Evolutionary conservation across 495 filamentous ascomycete genomes (phyloP), one percentile per base, ranked within the genome.

Genomic region (Aspergillus campestris): DNA sequence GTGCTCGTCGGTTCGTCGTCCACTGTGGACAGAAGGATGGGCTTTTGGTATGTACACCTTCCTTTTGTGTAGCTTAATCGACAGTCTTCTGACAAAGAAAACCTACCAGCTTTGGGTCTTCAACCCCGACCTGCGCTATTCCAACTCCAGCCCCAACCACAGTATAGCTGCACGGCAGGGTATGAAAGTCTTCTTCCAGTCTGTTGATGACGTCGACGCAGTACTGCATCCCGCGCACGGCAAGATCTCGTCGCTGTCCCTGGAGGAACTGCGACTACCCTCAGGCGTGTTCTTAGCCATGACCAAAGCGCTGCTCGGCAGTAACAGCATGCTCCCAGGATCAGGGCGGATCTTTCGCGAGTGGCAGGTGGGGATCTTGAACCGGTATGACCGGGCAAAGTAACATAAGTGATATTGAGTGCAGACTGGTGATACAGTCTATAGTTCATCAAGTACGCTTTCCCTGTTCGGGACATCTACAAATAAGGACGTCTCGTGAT

Each of bases 311-410:
- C 48, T 89, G 36, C 51, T 57, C 3, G 48, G 50, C 9, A 84
- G 77, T 47, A 81, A 75, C 49, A 6, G 38, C 7, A 59, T 79
- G 46, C 58, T 87, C 7, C 83, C 85, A 3, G 38, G 47, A 3
- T 73, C 71, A 8, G 77, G 78, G 35, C 64, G 80, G 28, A 58
- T 44, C 2, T 81, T 86, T 49, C 69, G 75, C 44, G 72, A 77
- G 30, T 89, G 85, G 85, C 71, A 69, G 33, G 80, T 87, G 34
- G 82, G 79, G 1, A 61, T 89, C 6, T 46, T 89, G 42, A 71
- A 73, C 48, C 63, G 72, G 2, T 72, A 59, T 30, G 49, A 58
- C 14, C 48, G 48, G 42, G 12, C 29, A 24, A 27, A 39, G 34
- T 24, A 24, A 24, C 18, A 4, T 24, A 4, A 1, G 18, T 24